phyloP scores from a whole-genome alignment of 1,284 basidiomycete species.

The Cutaneotrichosporon curvatum region DNA sequence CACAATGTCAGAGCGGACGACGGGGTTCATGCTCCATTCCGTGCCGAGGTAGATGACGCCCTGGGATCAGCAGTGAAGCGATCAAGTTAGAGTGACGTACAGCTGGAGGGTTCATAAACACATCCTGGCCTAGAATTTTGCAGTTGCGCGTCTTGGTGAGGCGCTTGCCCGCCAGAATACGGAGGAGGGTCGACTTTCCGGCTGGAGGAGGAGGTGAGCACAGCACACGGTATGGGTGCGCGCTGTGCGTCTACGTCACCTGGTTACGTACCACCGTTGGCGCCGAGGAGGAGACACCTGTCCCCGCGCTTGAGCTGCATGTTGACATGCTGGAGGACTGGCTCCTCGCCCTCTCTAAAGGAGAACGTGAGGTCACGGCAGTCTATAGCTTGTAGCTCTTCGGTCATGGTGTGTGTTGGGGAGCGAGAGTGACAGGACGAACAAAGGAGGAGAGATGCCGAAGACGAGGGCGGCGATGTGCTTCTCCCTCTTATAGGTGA shows the following conservation, averaged over 20 bases:
- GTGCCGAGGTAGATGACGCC: slow-evolving; percentile 87
- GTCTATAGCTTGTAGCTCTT: slow-evolving; percentile 48
- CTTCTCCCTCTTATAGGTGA: too few species aligned
- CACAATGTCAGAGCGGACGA: slow-evolving; percentile 82
- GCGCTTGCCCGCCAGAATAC: slow-evolving; percentile 88
- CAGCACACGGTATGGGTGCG: too few species aligned
- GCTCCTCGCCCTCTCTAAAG: slow-evolving; percentile 48
- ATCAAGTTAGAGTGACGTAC: slow-evolving; percentile 23
- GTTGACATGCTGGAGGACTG: slow-evolving; percentile 59
- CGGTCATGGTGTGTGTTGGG: slow-evolving; percentile 5
- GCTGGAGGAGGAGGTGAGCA: too few species aligned
- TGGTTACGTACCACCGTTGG: slow-evolving; percentile 68
- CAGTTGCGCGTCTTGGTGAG: slow-evolving; percentile 64
- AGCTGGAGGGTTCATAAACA: slow-evolving; percentile 58
- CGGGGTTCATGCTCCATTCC: slow-evolving; percentile 93
- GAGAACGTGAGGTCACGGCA: slow-evolving; percentile 59
- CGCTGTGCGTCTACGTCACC: too few species aligned
- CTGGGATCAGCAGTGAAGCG: slow-evolving; percentile 18
- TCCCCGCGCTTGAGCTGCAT: slow-evolving; percentile 64
- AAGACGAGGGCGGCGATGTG: too few species aligned
- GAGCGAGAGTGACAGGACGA: too few species aligned
- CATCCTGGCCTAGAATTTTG: slow-evolving; percentile 69
- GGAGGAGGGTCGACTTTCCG: slow-evolving; percentile 90
- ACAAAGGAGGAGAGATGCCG: too few species aligned
- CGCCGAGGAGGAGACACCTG: slow-evolving; percentile 75